phyloP scores from a whole-genome alignment of 176 grass and related monocot species.

The Echinochloa phyllopogon region DNA sequence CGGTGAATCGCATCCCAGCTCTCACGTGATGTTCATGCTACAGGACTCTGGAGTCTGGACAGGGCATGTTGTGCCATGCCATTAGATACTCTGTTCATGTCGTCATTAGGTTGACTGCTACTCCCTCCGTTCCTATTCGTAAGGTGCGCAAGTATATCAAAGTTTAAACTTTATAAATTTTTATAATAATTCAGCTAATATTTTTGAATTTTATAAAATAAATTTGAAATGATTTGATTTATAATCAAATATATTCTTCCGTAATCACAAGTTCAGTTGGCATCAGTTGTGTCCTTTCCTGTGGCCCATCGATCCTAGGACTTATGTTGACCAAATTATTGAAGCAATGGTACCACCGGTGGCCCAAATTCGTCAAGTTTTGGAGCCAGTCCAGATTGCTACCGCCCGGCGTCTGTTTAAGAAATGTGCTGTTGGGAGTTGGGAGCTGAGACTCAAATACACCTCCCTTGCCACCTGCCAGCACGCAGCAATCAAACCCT shows the following conservation, averaged over 20 bases:
- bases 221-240: no score
- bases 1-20: no score
- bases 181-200: no score
- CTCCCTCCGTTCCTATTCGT: no score
- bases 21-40: background rate
- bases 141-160: no score
- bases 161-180: no score
- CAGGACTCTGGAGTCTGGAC: no score
- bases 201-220: no score
- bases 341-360: background rate
- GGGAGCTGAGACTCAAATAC: slow-evolving; percentile 7
- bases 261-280: no score
- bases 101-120: background rate
- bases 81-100: background rate
- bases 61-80: no score
- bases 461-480: background rate
- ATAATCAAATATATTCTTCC: no score
- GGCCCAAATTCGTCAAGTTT: background rate
- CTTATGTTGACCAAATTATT: background rate
- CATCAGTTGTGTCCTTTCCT: background rate
- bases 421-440: slow-evolving; percentile 11
- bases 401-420: background rate
- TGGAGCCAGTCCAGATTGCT: background rate
- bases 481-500: background rate
- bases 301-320: background rate